These are phyloP conservation scores for Hypoxylon crocopeplum DNA, from an alignment of 495 filamentous ascomycete species.

Conservation along the genomic window DNA sequence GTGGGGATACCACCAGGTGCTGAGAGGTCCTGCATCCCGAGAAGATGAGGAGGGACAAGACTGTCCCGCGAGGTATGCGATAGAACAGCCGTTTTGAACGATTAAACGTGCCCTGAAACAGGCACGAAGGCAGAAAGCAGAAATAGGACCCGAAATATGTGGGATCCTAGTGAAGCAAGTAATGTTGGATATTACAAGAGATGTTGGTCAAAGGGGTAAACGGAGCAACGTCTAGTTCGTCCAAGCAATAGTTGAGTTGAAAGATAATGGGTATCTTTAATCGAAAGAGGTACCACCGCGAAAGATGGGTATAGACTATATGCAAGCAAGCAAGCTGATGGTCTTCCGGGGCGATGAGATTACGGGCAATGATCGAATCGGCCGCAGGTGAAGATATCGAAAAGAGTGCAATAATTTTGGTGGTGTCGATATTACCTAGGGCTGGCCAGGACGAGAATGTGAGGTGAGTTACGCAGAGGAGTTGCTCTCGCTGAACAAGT, in stretches of 20 bases:
- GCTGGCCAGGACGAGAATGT: conserved; percentile 27
- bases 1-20: conserved; percentile 56
- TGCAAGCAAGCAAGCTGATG: conserved; percentile 30
- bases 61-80: conserved; percentile 72
- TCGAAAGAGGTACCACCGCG: conserved; percentile 36
- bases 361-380: conserved; percentile 32
- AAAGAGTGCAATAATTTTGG: conserved; percentile 23
- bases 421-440: conserved; percentile 27
- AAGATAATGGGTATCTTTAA: conserved; percentile 40
- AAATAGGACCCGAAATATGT: conserved; percentile 35
- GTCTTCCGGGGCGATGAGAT: conserved; percentile 31
- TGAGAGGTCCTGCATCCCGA: conserved; percentile 88
- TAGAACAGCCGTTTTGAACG: conserved; percentile 74
- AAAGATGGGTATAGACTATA: conserved; percentile 39
- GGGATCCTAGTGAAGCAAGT: conserved; percentile 36
- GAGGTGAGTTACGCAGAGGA: background rate
- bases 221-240: conserved; percentile 29
- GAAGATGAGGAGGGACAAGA: conserved; percentile 77
- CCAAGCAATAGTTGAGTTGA: conserved; percentile 37
- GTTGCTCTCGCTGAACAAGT: no score
- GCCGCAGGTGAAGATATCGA: conserved; percentile 25
- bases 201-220: conserved; percentile 32
- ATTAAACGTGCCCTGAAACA: conserved; percentile 59
- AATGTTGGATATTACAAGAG: conserved; percentile 40
- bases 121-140: conserved; percentile 53